These are phyloP conservation scores for Erigeron philadelphicus DNA, from an alignment of 140 eudicot species.

Conservation along the genomic window DNA sequence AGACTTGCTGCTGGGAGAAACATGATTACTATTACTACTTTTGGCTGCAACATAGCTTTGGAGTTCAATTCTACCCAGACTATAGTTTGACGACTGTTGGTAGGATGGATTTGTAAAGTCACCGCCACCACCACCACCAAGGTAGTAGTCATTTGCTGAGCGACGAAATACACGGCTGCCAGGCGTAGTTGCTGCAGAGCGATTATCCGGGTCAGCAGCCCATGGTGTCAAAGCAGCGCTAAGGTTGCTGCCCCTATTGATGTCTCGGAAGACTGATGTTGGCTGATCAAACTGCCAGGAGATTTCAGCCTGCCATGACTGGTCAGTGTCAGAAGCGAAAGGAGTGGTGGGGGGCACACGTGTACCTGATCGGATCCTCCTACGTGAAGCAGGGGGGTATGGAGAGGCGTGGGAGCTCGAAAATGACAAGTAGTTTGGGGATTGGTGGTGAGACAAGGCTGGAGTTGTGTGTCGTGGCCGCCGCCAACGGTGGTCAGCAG, in stretches of 20 bases:
- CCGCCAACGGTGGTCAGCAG: slow-evolving; percentile 14
- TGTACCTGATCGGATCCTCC: slow-evolving; percentile 22
- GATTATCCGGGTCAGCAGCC: slow-evolving; percentile 23
- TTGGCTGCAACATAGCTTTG: slow-evolving; percentile 50
- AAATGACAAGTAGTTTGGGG: slow-evolving; percentile 34
- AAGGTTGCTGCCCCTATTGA: slow-evolving; percentile 37
- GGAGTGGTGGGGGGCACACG: slow-evolving; percentile 61
- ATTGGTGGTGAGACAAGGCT: slow-evolving; percentile 31
- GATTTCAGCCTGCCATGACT: slow-evolving; percentile 68
- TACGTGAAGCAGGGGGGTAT: slow-evolving; percentile 29
- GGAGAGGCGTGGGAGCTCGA: slow-evolving; percentile 47
- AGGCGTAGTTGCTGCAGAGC: slow-evolving; percentile 21
- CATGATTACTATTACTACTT: slow-evolving; percentile 17
- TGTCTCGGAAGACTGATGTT: slow-evolving; percentile 40
- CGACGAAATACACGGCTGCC: slow-evolving; percentile 42
- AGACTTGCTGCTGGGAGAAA: slow-evolving; percentile 8
- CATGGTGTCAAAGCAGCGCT: slow-evolving; percentile 65
- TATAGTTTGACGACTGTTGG: slow-evolving; percentile 30
- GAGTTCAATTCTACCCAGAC: slow-evolving; percentile 55
- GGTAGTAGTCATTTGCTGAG: slow-evolving; percentile 67
- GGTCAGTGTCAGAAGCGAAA: slow-evolving; percentile 58
- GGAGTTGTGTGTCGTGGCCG: slow-evolving; percentile 34
- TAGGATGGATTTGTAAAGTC: slow-evolving; percentile 31
- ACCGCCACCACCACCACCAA: slow-evolving; percentile 3
- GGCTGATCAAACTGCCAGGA: slow-evolving; percentile 58